Conservation (phyloP, 495 filamentous ascomycete species). For the Trichoderma orchidacearum region DNA sequence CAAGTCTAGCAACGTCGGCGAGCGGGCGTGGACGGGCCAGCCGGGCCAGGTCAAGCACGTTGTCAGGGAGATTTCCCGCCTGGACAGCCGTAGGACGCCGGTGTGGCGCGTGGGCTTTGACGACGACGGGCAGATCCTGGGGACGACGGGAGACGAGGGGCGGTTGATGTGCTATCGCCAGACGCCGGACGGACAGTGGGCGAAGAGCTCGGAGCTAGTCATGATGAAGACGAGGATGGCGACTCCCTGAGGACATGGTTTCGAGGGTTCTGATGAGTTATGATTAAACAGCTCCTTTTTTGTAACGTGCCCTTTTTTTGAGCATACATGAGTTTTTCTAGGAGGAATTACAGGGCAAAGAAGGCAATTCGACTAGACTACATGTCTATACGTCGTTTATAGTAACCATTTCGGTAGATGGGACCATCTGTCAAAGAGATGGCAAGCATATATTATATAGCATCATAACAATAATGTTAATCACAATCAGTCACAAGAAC, state of each 20-base stretch:
- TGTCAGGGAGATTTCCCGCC: conserved; percentile 34
- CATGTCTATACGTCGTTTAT: too few species aligned
- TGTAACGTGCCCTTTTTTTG: too few species aligned
- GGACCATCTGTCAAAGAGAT: too few species aligned
- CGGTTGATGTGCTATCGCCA: conserved; percentile 43
- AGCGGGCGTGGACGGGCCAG: conserved; percentile 17
- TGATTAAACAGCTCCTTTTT: too few species aligned
- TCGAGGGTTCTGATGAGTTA: too few species aligned
- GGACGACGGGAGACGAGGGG: conserved; percentile 46
- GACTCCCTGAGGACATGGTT: conserved; percentile 14
- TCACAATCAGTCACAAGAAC: too few species aligned
- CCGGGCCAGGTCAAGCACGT: conserved; percentile 32
- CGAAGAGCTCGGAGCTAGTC: conserved; percentile 37
- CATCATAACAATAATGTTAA: too few species aligned
- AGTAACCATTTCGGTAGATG: too few species aligned
- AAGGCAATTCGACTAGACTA: too few species aligned
- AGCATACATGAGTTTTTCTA: too few species aligned
- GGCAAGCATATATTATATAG: too few species aligned
- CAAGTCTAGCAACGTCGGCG: conserved; percentile 24
- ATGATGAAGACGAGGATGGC: conserved; percentile 37
- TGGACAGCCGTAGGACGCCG: conserved; percentile 39
- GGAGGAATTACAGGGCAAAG: too few species aligned
- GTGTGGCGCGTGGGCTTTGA: conserved; percentile 50
- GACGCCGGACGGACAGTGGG: conserved; percentile 38
- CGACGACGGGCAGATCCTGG: conserved; percentile 45